phyloP scores from a whole-genome alignment of 208 protist genomes.

The Novymonas esmeraldas region DNA sequence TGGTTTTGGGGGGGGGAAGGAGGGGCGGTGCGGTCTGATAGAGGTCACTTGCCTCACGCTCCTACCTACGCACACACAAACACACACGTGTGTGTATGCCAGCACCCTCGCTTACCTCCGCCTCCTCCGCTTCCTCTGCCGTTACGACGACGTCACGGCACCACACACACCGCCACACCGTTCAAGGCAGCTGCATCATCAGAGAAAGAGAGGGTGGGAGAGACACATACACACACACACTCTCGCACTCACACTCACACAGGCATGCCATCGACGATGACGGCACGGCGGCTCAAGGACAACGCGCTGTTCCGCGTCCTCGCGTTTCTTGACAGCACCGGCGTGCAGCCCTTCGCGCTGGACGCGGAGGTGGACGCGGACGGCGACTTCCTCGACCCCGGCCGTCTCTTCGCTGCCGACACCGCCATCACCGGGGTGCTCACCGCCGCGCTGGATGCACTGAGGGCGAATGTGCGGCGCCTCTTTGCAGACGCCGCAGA shows the following conservation, averaged over 20 bases:
- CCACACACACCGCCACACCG: no score
- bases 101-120: no score
- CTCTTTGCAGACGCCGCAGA: constrained; percentile 55
- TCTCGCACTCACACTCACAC: neutral
- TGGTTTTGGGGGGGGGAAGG: no score
- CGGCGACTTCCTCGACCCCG: constrained; percentile 48
- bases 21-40: no score
- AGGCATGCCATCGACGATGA: constrained; percentile 3
- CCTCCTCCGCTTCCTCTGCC: no score
- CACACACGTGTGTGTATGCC: no score
- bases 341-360: constrained; percentile 65
- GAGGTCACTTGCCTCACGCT: no score
- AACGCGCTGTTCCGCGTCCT: constrained; percentile 81
- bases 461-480: constrained; percentile 52
- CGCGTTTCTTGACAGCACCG: constrained; percentile 84
- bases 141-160: no score
- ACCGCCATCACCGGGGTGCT: constrained; percentile 58
- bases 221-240: no score
- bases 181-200: no score
- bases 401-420: constrained; percentile 35
- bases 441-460: constrained; percentile 36
- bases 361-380: constrained; percentile 26
- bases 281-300: constrained; percentile 37
- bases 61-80: no score
- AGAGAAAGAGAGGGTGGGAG: no score